Conservation (phyloP, 2,329 filamentous ascomycete genomes). For the Lanzia echinophila region DNA sequence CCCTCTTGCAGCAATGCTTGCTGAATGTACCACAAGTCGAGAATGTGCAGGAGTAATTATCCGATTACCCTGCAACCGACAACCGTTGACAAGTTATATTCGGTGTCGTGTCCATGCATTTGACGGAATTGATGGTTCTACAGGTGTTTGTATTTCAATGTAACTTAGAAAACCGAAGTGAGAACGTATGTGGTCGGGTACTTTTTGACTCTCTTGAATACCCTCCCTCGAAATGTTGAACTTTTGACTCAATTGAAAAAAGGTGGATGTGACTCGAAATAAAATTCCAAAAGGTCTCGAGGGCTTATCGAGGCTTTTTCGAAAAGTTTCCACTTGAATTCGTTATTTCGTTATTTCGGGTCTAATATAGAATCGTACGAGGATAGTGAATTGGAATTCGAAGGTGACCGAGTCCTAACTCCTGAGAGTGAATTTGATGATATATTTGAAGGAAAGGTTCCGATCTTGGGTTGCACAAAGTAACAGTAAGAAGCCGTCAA, state of each 20-base stretch:
- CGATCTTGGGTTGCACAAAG: not conserved
- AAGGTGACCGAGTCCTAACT: slow-evolving; percentile 3
- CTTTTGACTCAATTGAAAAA: too few species aligned
- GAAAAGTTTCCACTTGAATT: not conserved
- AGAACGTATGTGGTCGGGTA: not conserved
- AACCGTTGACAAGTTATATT: slow-evolving; percentile 16
- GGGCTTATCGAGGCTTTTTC: too few species aligned
- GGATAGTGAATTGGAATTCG: slow-evolving; percentile 2
- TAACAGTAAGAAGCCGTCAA: slow-evolving; percentile 11
- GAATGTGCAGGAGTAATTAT: slow-evolving; percentile 16
- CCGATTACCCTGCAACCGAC: slow-evolving; percentile 20
- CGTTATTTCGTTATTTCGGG: not conserved
- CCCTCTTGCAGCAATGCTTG: slow-evolving; percentile 11
- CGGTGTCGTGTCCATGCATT: slow-evolving; percentile 9
- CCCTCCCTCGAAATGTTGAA: too few species aligned
- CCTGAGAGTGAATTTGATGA: not conserved
- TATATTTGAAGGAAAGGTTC: not conserved
- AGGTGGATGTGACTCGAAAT: not conserved
- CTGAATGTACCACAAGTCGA: slow-evolving; percentile 10
- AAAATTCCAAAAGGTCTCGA: too few species aligned
- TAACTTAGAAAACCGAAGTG: not conserved
- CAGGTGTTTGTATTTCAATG: not conserved
- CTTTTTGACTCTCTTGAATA: not conserved
- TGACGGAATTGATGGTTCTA: not conserved
- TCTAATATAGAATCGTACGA: not conserved